Evolutionary conservation across 2,329 filamentous ascomycete species (phyloP).

Genomic region (Cladosporium cucumerinum): DNA sequence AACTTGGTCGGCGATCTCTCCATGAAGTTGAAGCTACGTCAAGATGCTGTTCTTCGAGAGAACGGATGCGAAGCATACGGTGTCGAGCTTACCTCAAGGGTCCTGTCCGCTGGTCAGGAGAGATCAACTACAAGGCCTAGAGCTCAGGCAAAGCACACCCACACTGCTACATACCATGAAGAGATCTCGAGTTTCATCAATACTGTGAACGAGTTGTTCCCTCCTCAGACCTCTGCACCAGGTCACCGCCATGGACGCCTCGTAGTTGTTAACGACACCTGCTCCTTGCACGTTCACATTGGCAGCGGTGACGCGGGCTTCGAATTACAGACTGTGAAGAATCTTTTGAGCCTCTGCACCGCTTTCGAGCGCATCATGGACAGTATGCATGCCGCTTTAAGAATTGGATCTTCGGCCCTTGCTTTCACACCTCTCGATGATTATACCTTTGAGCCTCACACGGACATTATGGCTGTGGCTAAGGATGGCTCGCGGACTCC

Average conservation of each 20-base stretch:
- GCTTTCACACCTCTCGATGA: not conserved
- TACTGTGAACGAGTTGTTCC: not conserved
- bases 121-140: not conserved
- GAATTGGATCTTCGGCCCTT: slow-evolving; percentile 7
- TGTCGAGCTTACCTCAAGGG: not conserved
- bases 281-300: slow-evolving; percentile 24
- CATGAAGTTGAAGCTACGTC: not conserved
- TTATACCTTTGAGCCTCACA: not conserved
- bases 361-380: slow-evolving; percentile 23
- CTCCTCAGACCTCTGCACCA: not conserved
- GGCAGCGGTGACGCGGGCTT: slow-evolving; percentile 15
- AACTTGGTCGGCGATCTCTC: not conserved
- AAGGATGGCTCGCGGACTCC: not conserved
- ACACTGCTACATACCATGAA: not conserved
- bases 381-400: slow-evolving; percentile 16
- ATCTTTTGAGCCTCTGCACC: slow-evolving; percentile 19
- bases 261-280: not conserved
- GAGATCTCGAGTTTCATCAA: not conserved
- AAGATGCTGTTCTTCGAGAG: not conserved
- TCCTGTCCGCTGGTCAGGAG: not conserved
- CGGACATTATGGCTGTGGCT: not conserved
- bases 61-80: not conserved
- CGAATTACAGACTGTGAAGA: slow-evolving; percentile 21
- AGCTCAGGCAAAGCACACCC: not conserved
- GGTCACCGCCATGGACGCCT: not conserved